These are phyloP conservation scores for Ricinus communis DNA, from an alignment of 345 rosid genomes.

Conservation along the genomic window DNA sequence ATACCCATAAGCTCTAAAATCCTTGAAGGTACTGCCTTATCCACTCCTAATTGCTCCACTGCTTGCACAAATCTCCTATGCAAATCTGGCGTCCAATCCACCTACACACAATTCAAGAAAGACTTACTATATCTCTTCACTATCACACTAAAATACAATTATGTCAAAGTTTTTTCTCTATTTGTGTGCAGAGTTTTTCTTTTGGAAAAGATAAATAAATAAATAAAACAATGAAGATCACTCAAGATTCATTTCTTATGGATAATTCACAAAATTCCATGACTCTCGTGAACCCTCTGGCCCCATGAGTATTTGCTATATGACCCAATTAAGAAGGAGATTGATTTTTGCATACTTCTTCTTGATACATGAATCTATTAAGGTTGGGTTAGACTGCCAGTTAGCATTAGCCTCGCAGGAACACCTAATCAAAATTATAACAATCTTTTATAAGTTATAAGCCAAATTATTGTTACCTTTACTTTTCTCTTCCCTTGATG, in stretches of 20 bases:
- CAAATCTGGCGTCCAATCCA: slow-evolving; percentile 97
- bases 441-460: not conserved
- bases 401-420: not conserved
- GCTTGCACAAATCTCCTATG: slow-evolving; percentile 93
- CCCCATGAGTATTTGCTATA: slow-evolving; percentile 5
- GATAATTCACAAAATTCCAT: slow-evolving; percentile 13
- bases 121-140: not conserved
- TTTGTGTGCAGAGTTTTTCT: too few relatives aligned
- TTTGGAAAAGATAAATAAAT: too few relatives aligned
- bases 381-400: too few relatives aligned
- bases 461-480: slow-evolving; percentile 36
- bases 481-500: slow-evolving; percentile 58
- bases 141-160: not conserved
- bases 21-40: slow-evolving; percentile 95
- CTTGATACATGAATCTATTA: too few relatives aligned
- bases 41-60: slow-evolving; percentile 92
- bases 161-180: not conserved
- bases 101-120: slow-evolving; percentile 50
- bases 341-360: too few relatives aligned
- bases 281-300: slow-evolving; percentile 32
- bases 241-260: not conserved
- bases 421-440: too few relatives aligned
- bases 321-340: too few relatives aligned
- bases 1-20: slow-evolving; percentile 91
- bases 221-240: too few relatives aligned